A percentile compares a stretch with the other conserved stretches of the same genome.
Evolutionary conservation across 2,329 filamentous ascomycete genomes (phyloP).

Genomic region (Elsinoe necatrix): DNA sequence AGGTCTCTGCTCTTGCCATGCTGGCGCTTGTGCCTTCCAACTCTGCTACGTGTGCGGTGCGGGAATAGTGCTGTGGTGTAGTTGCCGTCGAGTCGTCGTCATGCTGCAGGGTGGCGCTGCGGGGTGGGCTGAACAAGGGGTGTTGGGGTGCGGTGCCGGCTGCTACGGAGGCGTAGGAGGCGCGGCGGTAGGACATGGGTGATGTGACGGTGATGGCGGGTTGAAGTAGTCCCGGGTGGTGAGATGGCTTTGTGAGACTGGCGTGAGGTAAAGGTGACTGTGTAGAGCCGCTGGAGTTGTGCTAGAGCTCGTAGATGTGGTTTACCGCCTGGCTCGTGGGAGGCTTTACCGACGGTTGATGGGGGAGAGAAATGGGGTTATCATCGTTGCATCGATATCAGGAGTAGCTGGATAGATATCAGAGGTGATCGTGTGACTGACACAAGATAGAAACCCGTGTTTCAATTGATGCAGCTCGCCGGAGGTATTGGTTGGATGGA

Average conservation of each 20-base stretch:
- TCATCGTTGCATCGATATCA: neutral
- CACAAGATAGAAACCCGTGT: neutral
- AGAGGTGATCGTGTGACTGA: neutral
- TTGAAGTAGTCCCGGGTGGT: too few relatives aligned
- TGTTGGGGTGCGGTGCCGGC: constrained; percentile 41
- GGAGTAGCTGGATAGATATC: neutral
- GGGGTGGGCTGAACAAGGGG: constrained; percentile 30
- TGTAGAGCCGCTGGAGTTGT: neutral
- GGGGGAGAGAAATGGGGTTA: neutral
- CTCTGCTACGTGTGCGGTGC: neutral
- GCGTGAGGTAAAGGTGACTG: neutral
- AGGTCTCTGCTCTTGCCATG: neutral
- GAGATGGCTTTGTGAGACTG: neutral
- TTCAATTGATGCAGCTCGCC: neutral
- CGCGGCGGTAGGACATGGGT: constrained; percentile 39
- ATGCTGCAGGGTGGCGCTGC: constrained; percentile 44
- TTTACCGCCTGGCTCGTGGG: constrained; percentile 6
- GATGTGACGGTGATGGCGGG: neutral
- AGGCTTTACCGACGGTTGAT: neutral
- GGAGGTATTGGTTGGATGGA: neutral
- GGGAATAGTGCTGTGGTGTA: constrained; percentile 25
- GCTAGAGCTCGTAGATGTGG: neutral
- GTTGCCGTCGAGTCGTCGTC: constrained; percentile 40
- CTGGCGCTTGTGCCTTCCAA: neutral
- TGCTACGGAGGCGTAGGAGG: constrained; percentile 55